Percentiles rank a stretch among this genome's conserved stretches.
Conservation (phyloP, 345 rosid species). For the Fremontodendron californicum region DNA sequence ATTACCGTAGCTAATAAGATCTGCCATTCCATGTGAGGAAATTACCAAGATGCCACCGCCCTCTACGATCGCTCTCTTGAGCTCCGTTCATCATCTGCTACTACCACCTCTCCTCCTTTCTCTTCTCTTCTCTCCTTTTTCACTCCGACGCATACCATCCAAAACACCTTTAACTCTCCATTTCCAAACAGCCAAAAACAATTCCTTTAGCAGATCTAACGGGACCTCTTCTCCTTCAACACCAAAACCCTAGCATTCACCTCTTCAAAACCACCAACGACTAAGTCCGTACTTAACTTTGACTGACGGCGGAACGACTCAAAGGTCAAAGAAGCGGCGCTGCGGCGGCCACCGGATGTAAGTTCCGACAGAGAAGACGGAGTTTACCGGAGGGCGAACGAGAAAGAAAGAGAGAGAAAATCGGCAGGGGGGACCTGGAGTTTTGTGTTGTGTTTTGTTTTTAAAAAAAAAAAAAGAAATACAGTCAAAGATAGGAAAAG, state of each 20-base stretch:
- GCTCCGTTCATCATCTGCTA: slow-evolving; percentile 85
- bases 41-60: slow-evolving; percentile 59
- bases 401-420: slow-evolving; percentile 13
- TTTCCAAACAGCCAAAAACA: slow-evolving; percentile 4
- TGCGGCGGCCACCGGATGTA: slow-evolving; percentile 3
- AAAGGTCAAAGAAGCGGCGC: slow-evolving; percentile 3
- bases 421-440: slow-evolving; percentile 22
- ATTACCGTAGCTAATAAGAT: slow-evolving; percentile 91
- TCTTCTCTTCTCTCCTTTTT: slow-evolving; percentile 11
- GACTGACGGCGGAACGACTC: not conserved
- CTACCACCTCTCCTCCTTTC: slow-evolving; percentile 8
- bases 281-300: not conserved
- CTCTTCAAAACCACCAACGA: not conserved
- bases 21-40: slow-evolving; percentile 98
- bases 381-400: not conserved
- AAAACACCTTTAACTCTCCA: not conserved
- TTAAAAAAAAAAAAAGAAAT: slow-evolving; percentile 9
- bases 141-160: slow-evolving; percentile 15
- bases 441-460: slow-evolving; percentile 7
- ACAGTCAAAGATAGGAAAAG: slow-evolving; percentile 37
- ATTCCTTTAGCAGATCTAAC: slow-evolving; percentile 29
- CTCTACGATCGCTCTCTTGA: slow-evolving; percentile 71
- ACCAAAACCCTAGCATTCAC: slow-evolving; percentile 22
- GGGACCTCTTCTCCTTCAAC: slow-evolving; percentile 10
- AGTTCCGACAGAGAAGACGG: slow-evolving; percentile 14